Evolutionary conservation across 1,139 yeast genomes (phyloP), one percentile per base, ranked within the genome.

Genomic region (Scheffersomyces cryptocercus): DNA sequence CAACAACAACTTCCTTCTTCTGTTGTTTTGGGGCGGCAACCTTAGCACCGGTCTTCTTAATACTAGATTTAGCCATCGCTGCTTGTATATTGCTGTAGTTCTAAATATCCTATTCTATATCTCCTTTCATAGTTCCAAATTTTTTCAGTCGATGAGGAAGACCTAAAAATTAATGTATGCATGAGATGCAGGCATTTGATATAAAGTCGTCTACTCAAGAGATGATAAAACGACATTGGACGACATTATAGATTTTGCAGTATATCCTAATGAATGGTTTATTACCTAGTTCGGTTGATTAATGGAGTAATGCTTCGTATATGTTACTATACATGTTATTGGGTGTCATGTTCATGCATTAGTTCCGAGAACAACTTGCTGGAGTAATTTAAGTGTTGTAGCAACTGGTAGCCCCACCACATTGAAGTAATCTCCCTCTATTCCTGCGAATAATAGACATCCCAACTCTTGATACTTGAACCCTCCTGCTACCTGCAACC

Each of bases 321-420:
- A 24, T 33, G 30, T 31, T 12, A 3, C 12, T 26, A n/a, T 10
- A 36, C n/a, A 12, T 8, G 26, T 29, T 7, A 30, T 39, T 35
- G 28, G 15, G 9, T 28, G 28, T 32, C 34, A 35, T 20, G 37
- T 32, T 38, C 31, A 20, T 34, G 12, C 3, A 6, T 13, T 29
- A 15, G 40, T 37, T 5, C 29, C 11, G n/a, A 38, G 24, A 26
- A 51, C 36, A 13, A 50, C 51, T 29, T 43, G 36, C 24, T 62
- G 66, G 44, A 77, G 59, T 49, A 79, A 59, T 39, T 62, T 55
- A 57, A 77, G 78, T 0, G 93, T 82, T 29, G 67, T 70, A 44
- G 75, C 73, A 20, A 82, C 79, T 0, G 99, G 98, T 45, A 93
- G 67, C 0, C 99, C 99, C 7, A 93, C 93, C n/a, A 89, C 87